Evolutionary conservation across 2,329 filamentous ascomycete species (phyloP).

Genomic region (Periconia macrospinosa): DNA sequence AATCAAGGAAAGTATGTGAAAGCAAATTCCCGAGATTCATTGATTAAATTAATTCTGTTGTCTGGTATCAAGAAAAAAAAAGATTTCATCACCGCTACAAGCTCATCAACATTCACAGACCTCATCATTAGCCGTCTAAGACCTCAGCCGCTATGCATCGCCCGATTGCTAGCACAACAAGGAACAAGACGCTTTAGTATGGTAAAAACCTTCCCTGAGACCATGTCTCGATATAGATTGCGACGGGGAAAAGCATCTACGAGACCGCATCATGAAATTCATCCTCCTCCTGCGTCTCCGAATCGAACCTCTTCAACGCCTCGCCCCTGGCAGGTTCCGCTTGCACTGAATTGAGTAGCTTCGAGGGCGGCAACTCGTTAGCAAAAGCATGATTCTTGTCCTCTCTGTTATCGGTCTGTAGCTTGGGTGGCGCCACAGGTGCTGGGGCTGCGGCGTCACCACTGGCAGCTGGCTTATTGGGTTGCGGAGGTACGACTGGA

Average conservation of each 20-base stretch:
- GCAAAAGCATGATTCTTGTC: slow-evolving; percentile 13
- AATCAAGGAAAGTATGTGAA: too few species aligned
- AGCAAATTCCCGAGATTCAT: not conserved
- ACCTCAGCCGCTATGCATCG: not conserved
- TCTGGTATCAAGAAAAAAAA: not conserved
- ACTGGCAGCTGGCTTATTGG: slow-evolving; percentile 4
- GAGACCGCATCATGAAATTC: slow-evolving; percentile 53
- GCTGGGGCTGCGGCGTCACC: slow-evolving; percentile 1
- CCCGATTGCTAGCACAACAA: not conserved
- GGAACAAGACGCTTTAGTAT: not conserved
- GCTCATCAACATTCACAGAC: not conserved
- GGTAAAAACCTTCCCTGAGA: too few species aligned
- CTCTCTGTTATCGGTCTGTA: not conserved
- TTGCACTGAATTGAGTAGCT: slow-evolving; percentile 11
- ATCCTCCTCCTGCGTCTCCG: slow-evolving; percentile 47
- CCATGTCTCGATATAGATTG: not conserved
- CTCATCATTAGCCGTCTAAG: not conserved
- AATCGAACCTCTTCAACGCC: slow-evolving; percentile 42
- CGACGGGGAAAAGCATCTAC: slow-evolving; percentile 12
- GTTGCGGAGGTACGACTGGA: slow-evolving; percentile 29
- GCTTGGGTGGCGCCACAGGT: not conserved
- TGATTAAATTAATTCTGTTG: not conserved
- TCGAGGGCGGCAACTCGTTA: slow-evolving; percentile 10
- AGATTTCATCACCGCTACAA: not conserved
- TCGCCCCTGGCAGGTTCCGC: slow-evolving; percentile 18